A percentile compares a stretch with the other conserved stretches of the same genome.
Evolutionary conservation across 352 stramenopile species (phyloP).

Genomic region (Plasmopara viticola): DNA sequence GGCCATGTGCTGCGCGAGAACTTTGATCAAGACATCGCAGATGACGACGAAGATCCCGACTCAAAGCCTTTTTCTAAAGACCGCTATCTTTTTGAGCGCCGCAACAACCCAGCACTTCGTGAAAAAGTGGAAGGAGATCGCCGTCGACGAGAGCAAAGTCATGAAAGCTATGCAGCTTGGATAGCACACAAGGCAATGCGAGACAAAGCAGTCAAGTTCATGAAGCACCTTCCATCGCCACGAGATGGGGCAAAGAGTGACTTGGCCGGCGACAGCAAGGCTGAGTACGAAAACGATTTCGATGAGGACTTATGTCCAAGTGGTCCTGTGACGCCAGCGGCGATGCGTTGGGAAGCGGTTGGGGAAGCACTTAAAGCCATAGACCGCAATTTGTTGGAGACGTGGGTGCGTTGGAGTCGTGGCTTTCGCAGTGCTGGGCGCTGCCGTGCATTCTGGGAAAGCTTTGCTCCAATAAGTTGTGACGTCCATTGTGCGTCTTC

Average conservation of each 20-base stretch:
- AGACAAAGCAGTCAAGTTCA: constrained; percentile 68
- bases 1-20: constrained; percentile 73
- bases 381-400: constrained; percentile 70
- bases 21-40: constrained; percentile 47
- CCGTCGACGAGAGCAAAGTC: constrained; percentile 50
- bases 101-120: constrained; percentile 52
- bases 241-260: constrained; percentile 19
- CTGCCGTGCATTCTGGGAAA: constrained; percentile 83
- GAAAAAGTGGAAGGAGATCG: constrained; percentile 40
- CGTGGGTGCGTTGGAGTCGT: constrained; percentile 81
- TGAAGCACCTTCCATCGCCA: constrained; percentile 61
- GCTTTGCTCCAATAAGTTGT: constrained; percentile 74
- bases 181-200: constrained; percentile 69
- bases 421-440: constrained; percentile 41
- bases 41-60: constrained; percentile 26
- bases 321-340: constrained; percentile 20
- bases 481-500: constrained; percentile 87
- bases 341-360: constrained; percentile 69
- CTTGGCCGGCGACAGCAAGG: constrained; percentile 16
- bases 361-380: constrained; percentile 86
- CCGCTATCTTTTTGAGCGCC: constrained; percentile 63
- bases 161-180: constrained; percentile 72
- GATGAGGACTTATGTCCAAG: constrained; percentile 23
- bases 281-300: constrained; percentile 24
- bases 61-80: constrained; percentile 57